phyloP scores from a whole-genome alignment of 2,329 filamentous ascomycete species.

The Mycocentrospora acerina region DNA sequence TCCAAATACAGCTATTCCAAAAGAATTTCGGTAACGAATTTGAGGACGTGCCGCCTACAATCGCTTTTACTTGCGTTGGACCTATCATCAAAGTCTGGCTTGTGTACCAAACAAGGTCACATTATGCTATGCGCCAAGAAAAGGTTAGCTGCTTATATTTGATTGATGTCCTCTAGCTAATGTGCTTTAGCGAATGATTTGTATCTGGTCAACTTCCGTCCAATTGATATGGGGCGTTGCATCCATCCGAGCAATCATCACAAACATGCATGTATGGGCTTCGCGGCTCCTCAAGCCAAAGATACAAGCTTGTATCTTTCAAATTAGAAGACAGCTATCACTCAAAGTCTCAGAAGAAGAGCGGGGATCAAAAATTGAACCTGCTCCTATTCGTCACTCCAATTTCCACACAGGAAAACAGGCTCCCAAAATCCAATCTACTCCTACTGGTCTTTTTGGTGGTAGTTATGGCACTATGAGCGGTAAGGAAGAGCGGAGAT shows the following conservation, averaged over 20 bases:
- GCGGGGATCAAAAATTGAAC: too few species aligned
- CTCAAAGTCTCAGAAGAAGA: too few species aligned
- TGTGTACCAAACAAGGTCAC: slow-evolving; percentile 2
- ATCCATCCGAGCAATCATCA: slow-evolving; percentile 6
- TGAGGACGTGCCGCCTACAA: slow-evolving; percentile 1
- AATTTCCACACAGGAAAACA: too few species aligned
- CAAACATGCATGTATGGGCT: slow-evolving; percentile 13
- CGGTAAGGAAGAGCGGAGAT: too few species aligned
- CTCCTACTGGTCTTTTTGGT: too few species aligned
- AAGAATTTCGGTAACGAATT: neutral
- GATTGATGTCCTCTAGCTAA: slow-evolving; percentile 2
- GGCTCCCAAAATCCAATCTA: too few species aligned
- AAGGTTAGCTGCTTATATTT: neutral
- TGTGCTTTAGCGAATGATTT: slow-evolving; percentile 5
- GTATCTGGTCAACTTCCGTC: slow-evolving; percentile 9
- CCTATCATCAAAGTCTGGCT: slow-evolving; percentile 13
- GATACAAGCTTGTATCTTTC: too few species aligned
- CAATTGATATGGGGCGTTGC: slow-evolving; percentile 6
- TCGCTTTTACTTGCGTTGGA: slow-evolving; percentile 11
- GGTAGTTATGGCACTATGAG: too few species aligned
- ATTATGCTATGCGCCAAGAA: neutral
- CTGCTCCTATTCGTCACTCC: too few species aligned
- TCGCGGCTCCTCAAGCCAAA: too few species aligned
- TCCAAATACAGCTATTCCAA: slow-evolving; percentile 5
- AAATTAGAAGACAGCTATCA: too few species aligned